A percentile compares a stretch with the other conserved stretches of the same genome.
Evolutionary conservation across 2,329 filamentous ascomycete genomes (phyloP).

Genomic region (Basipetospora chlamydospora): DNA sequence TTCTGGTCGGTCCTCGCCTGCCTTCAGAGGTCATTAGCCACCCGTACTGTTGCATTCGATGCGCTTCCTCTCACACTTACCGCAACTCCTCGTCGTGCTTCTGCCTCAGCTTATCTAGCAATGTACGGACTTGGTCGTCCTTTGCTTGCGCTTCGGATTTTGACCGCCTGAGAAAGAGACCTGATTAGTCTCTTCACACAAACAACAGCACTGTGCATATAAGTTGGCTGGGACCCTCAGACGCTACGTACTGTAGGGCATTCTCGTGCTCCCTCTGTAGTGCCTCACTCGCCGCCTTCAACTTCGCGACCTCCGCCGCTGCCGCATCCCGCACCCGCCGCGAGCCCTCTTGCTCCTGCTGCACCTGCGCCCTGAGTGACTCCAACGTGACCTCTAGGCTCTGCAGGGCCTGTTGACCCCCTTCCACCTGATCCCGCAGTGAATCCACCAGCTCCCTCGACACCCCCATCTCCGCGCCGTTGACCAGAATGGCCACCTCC

Average conservation of each 20-base stretch:
- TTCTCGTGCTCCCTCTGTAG: conserved; percentile 56
- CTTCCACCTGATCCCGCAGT: conserved; percentile 60
- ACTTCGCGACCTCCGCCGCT: conserved; percentile 35
- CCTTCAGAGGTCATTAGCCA: background rate
- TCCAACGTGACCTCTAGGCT: conserved; percentile 29
- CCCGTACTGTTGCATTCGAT: no score
- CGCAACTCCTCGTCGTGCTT: conserved; percentile 5
- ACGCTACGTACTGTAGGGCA: conserved; percentile 44
- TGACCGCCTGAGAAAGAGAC: conserved; percentile 3
- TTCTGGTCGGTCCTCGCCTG: background rate
- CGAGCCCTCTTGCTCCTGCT: conserved; percentile 55
- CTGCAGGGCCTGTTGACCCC: conserved; percentile 44
- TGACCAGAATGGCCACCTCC: conserved; percentile 67
- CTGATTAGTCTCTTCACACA: no score
- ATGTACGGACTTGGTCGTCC: conserved; percentile 10
- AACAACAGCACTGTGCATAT: no score
- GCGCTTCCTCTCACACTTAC: conserved; percentile 1
- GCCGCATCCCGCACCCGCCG: conserved; percentile 28
- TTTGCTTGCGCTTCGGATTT: conserved; percentile 11
- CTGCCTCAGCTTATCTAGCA: conserved; percentile 11
- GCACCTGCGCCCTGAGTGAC: conserved; percentile 38
- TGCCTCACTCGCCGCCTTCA: conserved; percentile 55
- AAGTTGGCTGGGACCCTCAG: no score
- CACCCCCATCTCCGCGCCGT: conserved; percentile 74
- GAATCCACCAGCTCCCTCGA: conserved; percentile 89